These are phyloP conservation scores for Tuber indicum DNA, from an alignment of 495 filamentous ascomycete genomes.

Conservation along the genomic window DNA sequence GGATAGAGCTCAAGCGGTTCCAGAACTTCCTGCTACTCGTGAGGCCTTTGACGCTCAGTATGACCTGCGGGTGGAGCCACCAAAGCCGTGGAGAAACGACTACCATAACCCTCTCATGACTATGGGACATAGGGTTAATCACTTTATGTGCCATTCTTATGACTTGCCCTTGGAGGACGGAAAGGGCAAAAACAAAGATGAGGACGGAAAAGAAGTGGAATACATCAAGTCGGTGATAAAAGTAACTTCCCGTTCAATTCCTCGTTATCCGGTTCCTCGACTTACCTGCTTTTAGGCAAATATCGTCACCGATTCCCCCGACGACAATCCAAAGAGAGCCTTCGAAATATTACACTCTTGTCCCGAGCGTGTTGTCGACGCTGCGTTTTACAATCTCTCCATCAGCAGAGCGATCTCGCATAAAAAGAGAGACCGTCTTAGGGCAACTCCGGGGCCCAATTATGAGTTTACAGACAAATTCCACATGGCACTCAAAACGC, in stretches of 20 bases:
- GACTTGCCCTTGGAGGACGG: slow-evolving; percentile 34
- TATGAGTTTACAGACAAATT: slow-evolving; percentile 43
- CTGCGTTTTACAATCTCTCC: slow-evolving; percentile 38
- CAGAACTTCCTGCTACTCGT: slow-evolving; percentile 51
- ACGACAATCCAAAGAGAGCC: slow-evolving; percentile 38
- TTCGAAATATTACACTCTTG: slow-evolving; percentile 37
- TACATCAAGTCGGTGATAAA: slow-evolving; percentile 42
- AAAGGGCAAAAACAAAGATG: slow-evolving; percentile 32
- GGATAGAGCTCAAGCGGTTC: slow-evolving; percentile 41
- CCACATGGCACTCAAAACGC: slow-evolving; percentile 37
- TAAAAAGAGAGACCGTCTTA: slow-evolving; percentile 38
- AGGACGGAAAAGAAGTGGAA: slow-evolving; percentile 43
- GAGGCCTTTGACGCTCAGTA: slow-evolving; percentile 50
- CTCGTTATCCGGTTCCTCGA: not conserved
- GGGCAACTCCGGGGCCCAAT: slow-evolving; percentile 41
- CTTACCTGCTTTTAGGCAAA: slow-evolving; percentile 33
- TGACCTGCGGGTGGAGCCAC: slow-evolving; percentile 44
- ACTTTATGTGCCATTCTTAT: slow-evolving; percentile 45
- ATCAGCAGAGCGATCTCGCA: slow-evolving; percentile 38
- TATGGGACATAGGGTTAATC: slow-evolving; percentile 40
- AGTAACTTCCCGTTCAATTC: slow-evolving; percentile 8
- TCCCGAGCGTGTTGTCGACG: slow-evolving; percentile 40
- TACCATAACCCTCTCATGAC: slow-evolving; percentile 39
- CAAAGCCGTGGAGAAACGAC: slow-evolving; percentile 42
- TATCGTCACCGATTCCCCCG: slow-evolving; percentile 37